Percentiles rank a stretch among this genome's conserved stretches.
phyloP scores from a whole-genome alignment of 2,329 filamentous ascomycete genomes.

The Monosporascus cannonballus region DNA sequence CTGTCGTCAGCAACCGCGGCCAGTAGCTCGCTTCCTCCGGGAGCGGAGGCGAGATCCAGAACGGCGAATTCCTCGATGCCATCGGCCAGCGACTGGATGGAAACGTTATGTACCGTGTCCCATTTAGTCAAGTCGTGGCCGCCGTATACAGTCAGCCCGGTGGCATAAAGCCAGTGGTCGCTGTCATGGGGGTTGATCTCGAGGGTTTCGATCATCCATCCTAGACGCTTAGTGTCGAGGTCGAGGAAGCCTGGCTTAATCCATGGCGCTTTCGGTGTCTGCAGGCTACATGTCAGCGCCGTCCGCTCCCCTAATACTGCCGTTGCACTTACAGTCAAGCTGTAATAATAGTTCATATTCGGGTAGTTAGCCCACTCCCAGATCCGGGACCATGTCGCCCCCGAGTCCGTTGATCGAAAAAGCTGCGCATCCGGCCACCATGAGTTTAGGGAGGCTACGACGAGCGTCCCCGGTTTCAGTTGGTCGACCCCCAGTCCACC shows the following conservation, averaged over 20 bases:
- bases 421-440: slow-evolving; percentile 55
- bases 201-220: slow-evolving; percentile 56
- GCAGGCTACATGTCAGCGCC: slow-evolving; percentile 1
- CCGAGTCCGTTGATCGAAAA: slow-evolving; percentile 50
- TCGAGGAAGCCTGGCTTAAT: slow-evolving; percentile 43
- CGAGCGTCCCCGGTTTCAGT: slow-evolving; percentile 47
- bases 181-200: slow-evolving; percentile 54
- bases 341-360: slow-evolving; percentile 39
- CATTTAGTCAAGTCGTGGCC: slow-evolving; percentile 50
- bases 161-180: slow-evolving; percentile 56
- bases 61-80: slow-evolving; percentile 51
- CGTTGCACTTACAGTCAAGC: slow-evolving; percentile 28
- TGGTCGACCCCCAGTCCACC: slow-evolving; percentile 49
- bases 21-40: slow-evolving; percentile 44
- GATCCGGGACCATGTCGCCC: slow-evolving; percentile 45
- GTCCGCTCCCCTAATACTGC: not conserved
- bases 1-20: slow-evolving; percentile 45
- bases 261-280: slow-evolving; percentile 45
- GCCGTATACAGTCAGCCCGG: slow-evolving; percentile 48
- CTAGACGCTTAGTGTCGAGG: slow-evolving; percentile 42
- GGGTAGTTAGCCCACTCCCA: slow-evolving; percentile 47
- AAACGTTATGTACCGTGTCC: slow-evolving; percentile 43
- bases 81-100: slow-evolving; percentile 43
- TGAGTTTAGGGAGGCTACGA: slow-evolving; percentile 50
- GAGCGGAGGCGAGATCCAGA: slow-evolving; percentile 40